phyloP scores from a whole-genome alignment of 257 asterid genomes.

The Solanum sitiens region DNA sequence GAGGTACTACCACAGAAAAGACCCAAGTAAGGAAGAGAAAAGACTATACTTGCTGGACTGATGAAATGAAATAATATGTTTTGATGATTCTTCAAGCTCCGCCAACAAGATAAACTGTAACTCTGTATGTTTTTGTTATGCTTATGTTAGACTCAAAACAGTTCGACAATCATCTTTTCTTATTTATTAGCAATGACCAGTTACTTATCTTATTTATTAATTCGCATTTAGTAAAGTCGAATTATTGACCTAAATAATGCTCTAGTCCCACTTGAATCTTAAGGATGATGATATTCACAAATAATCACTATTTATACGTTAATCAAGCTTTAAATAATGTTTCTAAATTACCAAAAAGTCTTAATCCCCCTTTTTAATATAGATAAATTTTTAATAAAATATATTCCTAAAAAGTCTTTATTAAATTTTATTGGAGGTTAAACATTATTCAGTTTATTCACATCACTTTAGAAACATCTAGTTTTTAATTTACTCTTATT shows the following conservation, averaged over 20 bases:
- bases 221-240: too few species aligned
- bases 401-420: neutral
- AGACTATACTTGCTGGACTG: neutral
- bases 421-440: neutral
- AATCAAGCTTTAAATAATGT: neutral
- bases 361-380: neutral
- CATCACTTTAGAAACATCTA: neutral
- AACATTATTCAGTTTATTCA: neutral
- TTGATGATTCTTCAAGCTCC: neutral
- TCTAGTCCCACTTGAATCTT: neutral
- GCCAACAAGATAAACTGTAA: neutral
- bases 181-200: too few species aligned
- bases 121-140: neutral
- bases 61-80: neutral
- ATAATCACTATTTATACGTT: neutral
- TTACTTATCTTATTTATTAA: too few species aligned
- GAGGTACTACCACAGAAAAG: neutral
- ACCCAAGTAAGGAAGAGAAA: neutral
- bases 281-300: neutral
- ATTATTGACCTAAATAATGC: neutral
- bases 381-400: too few species aligned
- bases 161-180: neutral
- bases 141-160: neutral
- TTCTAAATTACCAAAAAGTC: neutral
- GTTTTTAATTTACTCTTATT: too few species aligned